These are phyloP conservation scores for Ensete glaucum DNA, from an alignment of 176 grass and related monocot genomes.

Conservation along the genomic window DNA sequence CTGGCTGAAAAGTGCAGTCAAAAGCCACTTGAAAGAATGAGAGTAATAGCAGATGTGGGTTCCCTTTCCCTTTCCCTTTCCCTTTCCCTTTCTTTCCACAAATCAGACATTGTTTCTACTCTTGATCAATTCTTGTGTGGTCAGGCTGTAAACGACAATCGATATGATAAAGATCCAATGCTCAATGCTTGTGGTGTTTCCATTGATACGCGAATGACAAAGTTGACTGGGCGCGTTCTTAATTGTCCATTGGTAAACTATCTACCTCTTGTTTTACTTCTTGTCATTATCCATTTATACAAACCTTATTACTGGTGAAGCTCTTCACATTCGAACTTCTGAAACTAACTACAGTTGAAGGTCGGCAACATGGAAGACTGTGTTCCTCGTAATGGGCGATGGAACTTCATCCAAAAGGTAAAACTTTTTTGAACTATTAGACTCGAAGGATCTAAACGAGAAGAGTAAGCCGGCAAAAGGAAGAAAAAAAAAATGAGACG, in stretches of 20 bases:
- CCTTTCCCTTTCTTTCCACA: too few relatives aligned
- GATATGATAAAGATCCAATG: constrained; percentile 51
- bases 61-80: too few relatives aligned
- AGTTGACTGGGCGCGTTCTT: constrained; percentile 54
- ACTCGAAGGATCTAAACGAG: too few relatives aligned
- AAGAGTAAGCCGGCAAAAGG: too few relatives aligned
- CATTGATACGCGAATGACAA: constrained; percentile 40
- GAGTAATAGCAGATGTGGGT: constrained; percentile 46
- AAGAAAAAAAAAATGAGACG: too few relatives aligned
- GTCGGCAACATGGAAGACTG: constrained; percentile 59
- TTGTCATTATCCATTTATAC: too few relatives aligned
- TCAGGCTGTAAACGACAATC: constrained; percentile 51
- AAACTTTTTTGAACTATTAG: too few relatives aligned
- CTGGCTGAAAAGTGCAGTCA: constrained; percentile 66
- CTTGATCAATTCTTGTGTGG: constrained; percentile 13
- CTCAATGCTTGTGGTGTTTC: constrained; percentile 55
- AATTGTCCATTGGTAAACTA: constrained; percentile 34
- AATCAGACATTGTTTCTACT: too few relatives aligned
- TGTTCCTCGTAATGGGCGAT: constrained; percentile 54
- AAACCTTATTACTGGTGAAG: too few relatives aligned
- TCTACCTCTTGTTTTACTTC: neutral
- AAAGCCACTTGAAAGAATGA: constrained; percentile 52
- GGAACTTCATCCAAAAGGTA: constrained; percentile 93
- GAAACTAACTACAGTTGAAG: constrained; percentile 33
- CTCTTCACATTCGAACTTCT: too few relatives aligned